A percentile compares a stretch with the other conserved stretches of the same genome.
These are phyloP conservation scores for Macroventuria anomochaeta DNA, from an alignment of 2,329 filamentous ascomycete genomes.

Conservation along the genomic window DNA sequence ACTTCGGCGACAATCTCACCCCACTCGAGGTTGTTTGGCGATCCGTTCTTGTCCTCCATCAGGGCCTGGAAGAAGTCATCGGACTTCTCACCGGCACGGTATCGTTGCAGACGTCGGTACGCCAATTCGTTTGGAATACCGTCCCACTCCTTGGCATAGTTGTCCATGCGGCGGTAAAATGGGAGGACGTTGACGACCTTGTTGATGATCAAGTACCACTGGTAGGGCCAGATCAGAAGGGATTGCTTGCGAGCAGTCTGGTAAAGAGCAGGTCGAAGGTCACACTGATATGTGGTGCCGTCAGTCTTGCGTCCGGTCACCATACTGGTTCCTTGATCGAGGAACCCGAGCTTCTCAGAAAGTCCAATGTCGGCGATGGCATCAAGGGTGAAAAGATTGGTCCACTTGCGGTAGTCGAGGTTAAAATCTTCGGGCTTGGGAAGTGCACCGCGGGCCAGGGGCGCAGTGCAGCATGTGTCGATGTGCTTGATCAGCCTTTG, in stretches of 20 bases:
- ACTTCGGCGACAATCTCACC: conserved; percentile 66
- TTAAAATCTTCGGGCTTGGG: conserved; percentile 51
- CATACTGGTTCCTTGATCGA: conserved; percentile 58
- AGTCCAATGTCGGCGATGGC: conserved; percentile 65
- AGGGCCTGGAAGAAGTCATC: conserved; percentile 65
- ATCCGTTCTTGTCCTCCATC: conserved; percentile 59
- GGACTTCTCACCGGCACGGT: conserved; percentile 61
- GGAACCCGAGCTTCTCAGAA: conserved; percentile 58
- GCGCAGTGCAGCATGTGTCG: conserved; percentile 52
- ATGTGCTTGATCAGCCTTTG: conserved; percentile 54
- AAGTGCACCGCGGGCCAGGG: conserved; percentile 33
- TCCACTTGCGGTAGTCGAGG: conserved; percentile 60
- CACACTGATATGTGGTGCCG: conserved; percentile 55
- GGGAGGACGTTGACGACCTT: conserved; percentile 58
- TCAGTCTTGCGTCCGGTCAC: conserved; percentile 54
- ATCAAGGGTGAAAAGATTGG: conserved; percentile 64
- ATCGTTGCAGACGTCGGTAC: conserved; percentile 53
- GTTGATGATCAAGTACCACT: conserved; percentile 58
- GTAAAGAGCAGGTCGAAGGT: conserved; percentile 61
- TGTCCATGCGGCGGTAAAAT: conserved; percentile 50
- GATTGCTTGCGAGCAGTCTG: conserved; percentile 60
- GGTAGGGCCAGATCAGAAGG: conserved; percentile 58
- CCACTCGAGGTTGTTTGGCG: conserved; percentile 59
- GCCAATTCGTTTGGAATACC: conserved; percentile 58
- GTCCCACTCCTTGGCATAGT: conserved; percentile 54